These are phyloP conservation scores for slime mould (Dictyostelium discoideum) DNA, from an alignment of 78 protist species.

Conservation along the genomic window DNA sequence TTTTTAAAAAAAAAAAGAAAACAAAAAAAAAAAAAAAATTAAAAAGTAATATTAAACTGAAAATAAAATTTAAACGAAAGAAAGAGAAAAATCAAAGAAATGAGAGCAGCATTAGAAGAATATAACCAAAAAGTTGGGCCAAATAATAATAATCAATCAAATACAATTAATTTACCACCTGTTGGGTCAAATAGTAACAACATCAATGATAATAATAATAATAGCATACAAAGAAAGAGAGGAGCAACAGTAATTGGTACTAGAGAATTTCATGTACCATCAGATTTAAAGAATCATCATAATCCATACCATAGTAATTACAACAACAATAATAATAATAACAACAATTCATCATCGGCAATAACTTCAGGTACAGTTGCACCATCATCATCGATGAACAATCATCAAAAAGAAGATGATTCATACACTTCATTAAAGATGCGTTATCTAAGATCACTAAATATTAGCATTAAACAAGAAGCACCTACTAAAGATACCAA, in stretches of 20 bases:
- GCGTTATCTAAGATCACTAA: constrained; percentile 59
- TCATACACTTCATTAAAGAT: constrained; percentile 19
- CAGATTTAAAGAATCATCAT: not conserved
- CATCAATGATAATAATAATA: not conserved
- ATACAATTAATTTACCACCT: constrained; percentile 1
- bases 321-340: not conserved
- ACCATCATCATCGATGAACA: not conserved
- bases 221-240: constrained; percentile 3
- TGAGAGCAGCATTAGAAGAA: constrained; percentile 70
- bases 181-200: not conserved
- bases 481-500: constrained; percentile 32
- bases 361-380: not conserved
- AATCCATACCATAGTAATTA: not conserved
- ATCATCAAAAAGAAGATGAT: constrained; percentile 19
- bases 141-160: not conserved
- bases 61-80: not conserved
- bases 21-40: not conserved
- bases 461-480: constrained; percentile 36
- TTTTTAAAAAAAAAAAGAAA: too few species aligned
- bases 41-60: not conserved
- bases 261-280: not conserved
- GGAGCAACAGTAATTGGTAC: constrained; percentile 65
- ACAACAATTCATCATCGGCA: not conserved
- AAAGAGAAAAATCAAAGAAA: not conserved
- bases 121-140: constrained; percentile 41